Base-by-base conservation (phyloP, 176 grass and related monocot genomes). In the Puya raimondii region DNA sequence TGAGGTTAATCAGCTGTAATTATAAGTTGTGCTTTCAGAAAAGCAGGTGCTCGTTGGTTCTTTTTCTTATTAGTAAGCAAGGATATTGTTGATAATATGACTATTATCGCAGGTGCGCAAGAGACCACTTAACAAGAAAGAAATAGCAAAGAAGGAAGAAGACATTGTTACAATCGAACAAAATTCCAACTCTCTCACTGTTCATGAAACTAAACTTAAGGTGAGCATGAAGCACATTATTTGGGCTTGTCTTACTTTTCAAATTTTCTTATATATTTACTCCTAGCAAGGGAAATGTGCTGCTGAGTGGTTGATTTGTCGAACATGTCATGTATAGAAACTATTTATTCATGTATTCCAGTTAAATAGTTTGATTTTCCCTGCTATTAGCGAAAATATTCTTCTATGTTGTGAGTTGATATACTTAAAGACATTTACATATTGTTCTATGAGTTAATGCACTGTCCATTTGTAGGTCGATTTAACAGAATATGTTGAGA, bases 151-250 rank as follows among this genome's bases (percentile, higher is more conserved):
- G 66, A 99, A 86, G 51, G 87, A 99, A 79, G 95, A 94, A 84
- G 95, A 99, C 75, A 99, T 99, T 71, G 91, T 99, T 75, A 84
- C 84, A 54, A 99, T 94, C 71, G 82, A 88, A 76, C 78, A 76
- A 68, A 76, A 12, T 59, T 91, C 79, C 61, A 96, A 91, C 66
- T 85, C 77, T 76, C 57, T 99, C 68, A 91, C 90, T 78, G 95
- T 99, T 23, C 90, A 99, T 86, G 95, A 99, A 82, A 99, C 95
- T 69, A 99, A 99, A 76, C 85, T 99, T 56, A 99, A 99, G 89
- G 95, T 99, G 80, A 61, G 65, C 61, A 33, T 70, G 51, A 61
- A 64, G 29, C 9, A 33, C 22, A 47, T 50, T 69, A 52, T 86
- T 79, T 76, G 56, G n/a, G 23, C 52, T 75, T 57, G n/a, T 33